Evolutionary conservation across 2,329 filamentous ascomycete species (phyloP).

Genomic region (Trichoderma aggressivum): DNA sequence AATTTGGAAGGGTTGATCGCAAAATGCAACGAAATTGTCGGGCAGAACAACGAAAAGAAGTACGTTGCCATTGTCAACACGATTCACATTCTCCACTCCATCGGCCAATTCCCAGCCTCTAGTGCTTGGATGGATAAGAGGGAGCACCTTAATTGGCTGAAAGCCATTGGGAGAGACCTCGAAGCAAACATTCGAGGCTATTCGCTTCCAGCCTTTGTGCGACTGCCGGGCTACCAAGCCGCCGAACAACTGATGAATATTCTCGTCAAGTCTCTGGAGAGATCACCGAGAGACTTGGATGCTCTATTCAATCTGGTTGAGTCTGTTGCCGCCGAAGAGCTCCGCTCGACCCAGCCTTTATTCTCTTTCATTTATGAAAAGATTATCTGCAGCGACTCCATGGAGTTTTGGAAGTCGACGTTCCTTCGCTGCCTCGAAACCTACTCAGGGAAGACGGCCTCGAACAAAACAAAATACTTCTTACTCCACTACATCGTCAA

Average conservation of each 20-base stretch:
- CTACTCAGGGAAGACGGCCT: conserved; percentile 73
- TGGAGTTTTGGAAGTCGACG: conserved; percentile 80
- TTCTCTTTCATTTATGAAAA: conserved; percentile 79
- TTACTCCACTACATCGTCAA: conserved; percentile 90
- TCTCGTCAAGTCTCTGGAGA: conserved; percentile 74
- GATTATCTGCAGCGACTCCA: conserved; percentile 78
- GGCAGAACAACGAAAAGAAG: conserved; percentile 65
- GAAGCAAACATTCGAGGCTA: conserved; percentile 71
- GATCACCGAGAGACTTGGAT: conserved; percentile 73
- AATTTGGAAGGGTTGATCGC: conserved; percentile 71
- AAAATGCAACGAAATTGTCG: conserved; percentile 60
- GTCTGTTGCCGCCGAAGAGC: conserved; percentile 75
- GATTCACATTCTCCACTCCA: conserved; percentile 77
- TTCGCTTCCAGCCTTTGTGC: conserved; percentile 65
- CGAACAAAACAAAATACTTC: conserved; percentile 91
- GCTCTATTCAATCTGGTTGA: conserved; percentile 82
- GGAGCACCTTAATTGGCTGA: conserved; percentile 58
- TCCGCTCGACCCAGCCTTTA: conserved; percentile 72
- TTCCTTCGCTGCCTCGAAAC: conserved; percentile 83
- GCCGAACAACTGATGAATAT: conserved; percentile 84
- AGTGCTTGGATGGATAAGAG: conserved; percentile 70
- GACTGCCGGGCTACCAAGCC: conserved; percentile 83
- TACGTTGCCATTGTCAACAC: conserved; percentile 75
- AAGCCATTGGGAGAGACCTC: conserved; percentile 70
- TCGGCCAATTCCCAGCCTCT: conserved; percentile 61